These are phyloP conservation scores for Phialophora verrucosa DNA, from an alignment of 2,329 filamentous ascomycete species.

Conservation along the genomic window DNA sequence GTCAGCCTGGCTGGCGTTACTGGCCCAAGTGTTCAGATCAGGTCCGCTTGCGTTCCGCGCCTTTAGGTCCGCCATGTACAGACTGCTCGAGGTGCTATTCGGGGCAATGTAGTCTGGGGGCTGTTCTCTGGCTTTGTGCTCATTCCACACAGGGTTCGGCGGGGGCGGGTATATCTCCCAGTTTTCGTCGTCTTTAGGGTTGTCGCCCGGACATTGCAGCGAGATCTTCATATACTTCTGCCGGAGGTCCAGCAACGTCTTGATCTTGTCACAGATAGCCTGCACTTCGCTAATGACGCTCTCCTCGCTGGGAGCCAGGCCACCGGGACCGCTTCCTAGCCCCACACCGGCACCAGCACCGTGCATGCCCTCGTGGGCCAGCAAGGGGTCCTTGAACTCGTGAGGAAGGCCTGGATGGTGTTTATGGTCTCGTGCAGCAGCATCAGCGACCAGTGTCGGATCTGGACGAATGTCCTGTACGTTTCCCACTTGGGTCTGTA, in stretches of 20 bases:
- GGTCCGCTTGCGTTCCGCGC: conserved; percentile 19
- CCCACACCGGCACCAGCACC: conserved; percentile 65
- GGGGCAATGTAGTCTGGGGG: conserved; percentile 27
- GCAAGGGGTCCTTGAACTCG: conserved; percentile 60
- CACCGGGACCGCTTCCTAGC: conserved; percentile 65
- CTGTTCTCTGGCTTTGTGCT: conserved; percentile 55
- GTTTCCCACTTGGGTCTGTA: conserved; percentile 33
- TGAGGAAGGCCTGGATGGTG: conserved; percentile 60
- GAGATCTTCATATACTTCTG: conserved; percentile 89
- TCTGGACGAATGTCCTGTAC: conserved; percentile 23
- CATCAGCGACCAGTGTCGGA: conserved; percentile 53
- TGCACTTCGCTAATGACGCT: conserved; percentile 83
- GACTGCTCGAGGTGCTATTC: conserved; percentile 43
- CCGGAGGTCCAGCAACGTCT: conserved; percentile 83
- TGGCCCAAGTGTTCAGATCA: conserved; percentile 36
- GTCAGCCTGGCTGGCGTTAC: conserved; percentile 41
- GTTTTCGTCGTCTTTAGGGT: conserved; percentile 79
- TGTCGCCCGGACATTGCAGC: conserved; percentile 78
- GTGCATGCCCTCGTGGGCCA: conserved; percentile 62
- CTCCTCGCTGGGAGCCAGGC: conserved; percentile 73
- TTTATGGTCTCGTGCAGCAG: conserved; percentile 55
- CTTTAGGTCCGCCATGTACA: conserved; percentile 36
- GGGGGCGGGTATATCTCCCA: conserved; percentile 93
- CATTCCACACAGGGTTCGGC: conserved; percentile 87
- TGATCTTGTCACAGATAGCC: conserved; percentile 87